A percentile compares a stretch with the other conserved stretches of the same genome.
Conservation (phyloP, 2,329 filamentous ascomycete species). For the Xylariomycetidae sp. region DNA sequence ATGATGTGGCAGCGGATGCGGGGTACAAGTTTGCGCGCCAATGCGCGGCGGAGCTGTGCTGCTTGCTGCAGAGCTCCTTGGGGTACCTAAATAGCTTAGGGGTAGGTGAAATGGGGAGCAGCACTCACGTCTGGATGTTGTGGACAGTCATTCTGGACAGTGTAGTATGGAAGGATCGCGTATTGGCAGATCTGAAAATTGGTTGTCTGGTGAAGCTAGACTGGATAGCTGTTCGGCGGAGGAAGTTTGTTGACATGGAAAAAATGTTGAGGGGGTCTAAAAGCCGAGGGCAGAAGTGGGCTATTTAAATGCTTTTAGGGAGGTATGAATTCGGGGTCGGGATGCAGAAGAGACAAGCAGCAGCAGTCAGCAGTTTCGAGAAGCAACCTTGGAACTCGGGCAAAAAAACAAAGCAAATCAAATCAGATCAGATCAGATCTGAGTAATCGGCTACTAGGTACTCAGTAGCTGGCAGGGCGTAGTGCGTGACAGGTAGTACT, state of each 20-base stretch:
- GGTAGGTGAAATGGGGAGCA: not conserved
- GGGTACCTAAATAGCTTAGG: too few relatives aligned
- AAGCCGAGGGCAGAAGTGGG: conserved; percentile 13
- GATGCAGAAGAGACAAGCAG: not conserved
- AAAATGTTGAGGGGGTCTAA: conserved; percentile 1
- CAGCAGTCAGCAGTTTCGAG: too few relatives aligned
- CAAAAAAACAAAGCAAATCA: too few relatives aligned
- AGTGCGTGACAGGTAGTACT: too few relatives aligned
- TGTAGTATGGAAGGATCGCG: conserved; percentile 32
- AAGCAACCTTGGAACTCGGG: too few relatives aligned
- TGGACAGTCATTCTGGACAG: conserved; percentile 39
- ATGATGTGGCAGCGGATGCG: too few relatives aligned
- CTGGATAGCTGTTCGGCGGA: conserved; percentile 16
- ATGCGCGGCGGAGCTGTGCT: too few relatives aligned
- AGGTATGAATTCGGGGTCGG: conserved; percentile 4
- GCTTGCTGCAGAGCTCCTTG: too few relatives aligned
- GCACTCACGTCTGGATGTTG: conserved; percentile 33
- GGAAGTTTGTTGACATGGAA: conserved; percentile 16
- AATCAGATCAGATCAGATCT: too few relatives aligned
- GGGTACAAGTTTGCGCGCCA: not conserved
- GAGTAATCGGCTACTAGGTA: too few relatives aligned
- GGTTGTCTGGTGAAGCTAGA: conserved; percentile 14
- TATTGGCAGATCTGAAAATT: conserved; percentile 11
- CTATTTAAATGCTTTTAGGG: too few relatives aligned
- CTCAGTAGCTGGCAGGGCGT: too few relatives aligned